Conservation (phyloP, 257 asterid species). For the Verbena officinalis region DNA sequence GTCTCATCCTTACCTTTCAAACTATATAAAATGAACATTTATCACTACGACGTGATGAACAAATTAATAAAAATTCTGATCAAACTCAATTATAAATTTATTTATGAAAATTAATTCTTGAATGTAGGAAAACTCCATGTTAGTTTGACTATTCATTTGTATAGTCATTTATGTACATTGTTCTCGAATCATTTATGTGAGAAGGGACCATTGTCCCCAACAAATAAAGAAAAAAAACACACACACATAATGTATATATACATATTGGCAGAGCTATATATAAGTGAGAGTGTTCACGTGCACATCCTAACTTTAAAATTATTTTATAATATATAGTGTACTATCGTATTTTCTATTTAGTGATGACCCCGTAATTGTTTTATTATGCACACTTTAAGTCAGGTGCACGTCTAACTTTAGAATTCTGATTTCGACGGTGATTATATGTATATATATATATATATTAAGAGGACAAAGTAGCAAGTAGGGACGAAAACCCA, state of each 20-base stretch:
- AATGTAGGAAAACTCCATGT: neutral
- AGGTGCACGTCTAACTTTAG: no score
- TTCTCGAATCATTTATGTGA: constrained; percentile 2
- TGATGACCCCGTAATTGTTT: no score
- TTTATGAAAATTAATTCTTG: neutral
- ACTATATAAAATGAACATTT: neutral
- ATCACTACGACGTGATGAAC: neutral
- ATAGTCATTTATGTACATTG: neutral
- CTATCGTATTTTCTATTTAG: no score
- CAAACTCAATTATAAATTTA: neutral
- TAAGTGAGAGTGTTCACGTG: no score
- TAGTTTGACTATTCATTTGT: constrained; percentile 8
- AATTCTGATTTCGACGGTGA: no score
- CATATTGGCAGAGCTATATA: no score
- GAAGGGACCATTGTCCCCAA: constrained; percentile 28
- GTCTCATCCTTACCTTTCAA: neutral
- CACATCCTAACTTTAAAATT: no score
- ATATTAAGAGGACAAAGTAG: constrained; percentile 13
- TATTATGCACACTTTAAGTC: no score
- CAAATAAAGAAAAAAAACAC: constrained; percentile 11
- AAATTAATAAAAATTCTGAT: neutral
- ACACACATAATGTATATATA: neutral
- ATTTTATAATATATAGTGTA: no score
- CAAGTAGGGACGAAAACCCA: constrained; percentile 28
- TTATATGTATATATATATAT: no score